Evolutionary conservation across 306 rosid species (phyloP), one percentile per base, ranked within the genome.

Genomic region (Ammopiptanthus mongolicus): DNA sequence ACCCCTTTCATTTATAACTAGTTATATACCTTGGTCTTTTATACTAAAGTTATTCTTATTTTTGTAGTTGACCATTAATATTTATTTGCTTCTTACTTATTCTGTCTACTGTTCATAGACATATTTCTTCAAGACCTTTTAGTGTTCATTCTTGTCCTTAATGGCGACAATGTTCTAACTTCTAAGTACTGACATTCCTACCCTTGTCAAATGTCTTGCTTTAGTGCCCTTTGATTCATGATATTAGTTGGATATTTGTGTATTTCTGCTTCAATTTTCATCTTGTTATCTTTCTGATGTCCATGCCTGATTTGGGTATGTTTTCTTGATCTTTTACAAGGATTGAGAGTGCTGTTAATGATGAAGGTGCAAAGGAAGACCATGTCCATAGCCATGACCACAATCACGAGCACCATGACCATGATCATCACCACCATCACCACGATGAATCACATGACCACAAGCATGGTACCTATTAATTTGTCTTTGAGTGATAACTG

Each of bases 291-390:
- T n/a, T 69, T 79, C 51, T 25, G 47, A 63, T 19, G 55, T 73
- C 71, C 71, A 61, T 73, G 56, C 50, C 33, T 65, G 8, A 52
- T 42, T 76, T 83, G 31, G 71, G 76, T 61, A 75, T 67, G 50
- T 66, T 71, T 73, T 7, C 62, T 63, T 74, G 62, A 50, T 59
- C 77, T 71, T 44, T 79, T 81, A 46, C 64, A 81, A 92, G 99
- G 93, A 92, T 95, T 79, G 97, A 92, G 87, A 90, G 88, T 36
- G 92, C 89, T 31, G 83, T 95, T 31, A 86, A 73, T 68, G 84
- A 59, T 47, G 93, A 92, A 80, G 83, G 36, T 71, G 84, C 85
- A 47, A 85, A 83, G 80, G 93, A 95, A 67, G 91, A 87, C 41
- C 93, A 89, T 28, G 81, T 6, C 12, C 82, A 88, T 33, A 65